Evolutionary conservation across 352 stramenopile species (phyloP).

Genomic region (Globisporangium heterothallicum): DNA sequence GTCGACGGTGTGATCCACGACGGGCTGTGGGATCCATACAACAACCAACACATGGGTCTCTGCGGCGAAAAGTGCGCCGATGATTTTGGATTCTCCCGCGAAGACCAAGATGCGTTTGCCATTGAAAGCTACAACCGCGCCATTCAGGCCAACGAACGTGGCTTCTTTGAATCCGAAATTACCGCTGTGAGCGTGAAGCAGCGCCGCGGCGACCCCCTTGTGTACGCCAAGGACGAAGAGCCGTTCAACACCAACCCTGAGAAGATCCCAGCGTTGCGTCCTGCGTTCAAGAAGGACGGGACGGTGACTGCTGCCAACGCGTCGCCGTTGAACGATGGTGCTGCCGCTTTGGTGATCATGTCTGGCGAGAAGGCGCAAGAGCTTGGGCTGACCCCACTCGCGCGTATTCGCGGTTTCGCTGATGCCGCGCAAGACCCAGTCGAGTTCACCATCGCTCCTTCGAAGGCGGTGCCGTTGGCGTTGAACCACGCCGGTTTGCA

Average conservation of each 20-base stretch:
- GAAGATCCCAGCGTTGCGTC: conserved; percentile 86
- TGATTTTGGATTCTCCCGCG: conserved; percentile 86
- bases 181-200: conserved; percentile 85
- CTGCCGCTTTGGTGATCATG: conserved; percentile 95
- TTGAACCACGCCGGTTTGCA: conserved; percentile 88
- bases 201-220: conserved; percentile 43
- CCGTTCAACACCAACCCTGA: conserved; percentile 87
- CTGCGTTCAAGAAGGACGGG: conserved; percentile 95
- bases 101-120: conserved; percentile 95
- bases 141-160: conserved; percentile 62
- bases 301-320: conserved; percentile 97
- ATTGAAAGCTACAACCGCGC: conserved; percentile 90
- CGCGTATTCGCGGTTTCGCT: conserved; percentile 75
- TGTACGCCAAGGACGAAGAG: conserved; percentile 92
- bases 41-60: conserved; percentile 93
- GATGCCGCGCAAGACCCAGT: conserved; percentile 87
- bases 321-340: conserved; percentile 96
- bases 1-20: conserved; percentile 93
- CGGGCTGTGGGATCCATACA: conserved; percentile 97
- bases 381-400: conserved; percentile 70
- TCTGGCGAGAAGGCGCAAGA: conserved; percentile 83
- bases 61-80: conserved; percentile 94
- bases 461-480: conserved; percentile 91
- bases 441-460: conserved; percentile 96
- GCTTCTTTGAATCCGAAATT: conserved; percentile 90